Base-by-base conservation (phyloP, 2,329 filamentous ascomycete species). In the Clonostachys byssicola region DNA sequence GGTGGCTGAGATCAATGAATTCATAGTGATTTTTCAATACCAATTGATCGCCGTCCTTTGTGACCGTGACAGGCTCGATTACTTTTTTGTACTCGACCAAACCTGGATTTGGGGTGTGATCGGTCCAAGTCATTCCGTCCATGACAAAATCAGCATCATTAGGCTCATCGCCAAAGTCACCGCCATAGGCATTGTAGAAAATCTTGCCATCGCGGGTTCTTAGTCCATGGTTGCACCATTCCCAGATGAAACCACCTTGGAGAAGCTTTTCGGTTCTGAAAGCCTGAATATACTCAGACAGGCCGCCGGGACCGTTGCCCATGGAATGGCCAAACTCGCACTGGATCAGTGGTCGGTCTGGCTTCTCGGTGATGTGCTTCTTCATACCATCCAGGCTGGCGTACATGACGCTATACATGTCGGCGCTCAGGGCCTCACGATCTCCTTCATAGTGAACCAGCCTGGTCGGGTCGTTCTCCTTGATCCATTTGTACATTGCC, bases 371-470 rank as follows among this genome's bases (percentile, higher is more conserved):
- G 4, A 67, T 63, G 44, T 80, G 70, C n/a, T 67, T 61, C 40
- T 74, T 64, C 17, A 86, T 70, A 1, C 73, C 65, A 2, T 78
- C 69, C 10, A 85, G 64, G 0, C 71, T 65, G 0, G 80, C 75
- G 51, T 88, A 88, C 85, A 88, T 88, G 58, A 80, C 78, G 12
- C 78, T 83, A 60, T 75, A 84, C 75, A 88, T 81, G 54, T 88
- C 83, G 14, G 81, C 76, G 0, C 77, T 75, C 47, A 75, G 64
- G 2, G 82, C 83, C 13, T 81, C 61, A 3, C 69, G 64, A 47
- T 88, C 84, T 2, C 80, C 81, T 58, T 88, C 85, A 56, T 88
- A 88, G 59, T 88, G 85, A 1, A 88, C 70, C 0, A 78, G 72
- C 6, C 85, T 69, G 1, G 73, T 74, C 0, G 76, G 70, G 52